Conservation (phyloP, 306 rosid species). For the Acacia crassicarpa region DNA sequence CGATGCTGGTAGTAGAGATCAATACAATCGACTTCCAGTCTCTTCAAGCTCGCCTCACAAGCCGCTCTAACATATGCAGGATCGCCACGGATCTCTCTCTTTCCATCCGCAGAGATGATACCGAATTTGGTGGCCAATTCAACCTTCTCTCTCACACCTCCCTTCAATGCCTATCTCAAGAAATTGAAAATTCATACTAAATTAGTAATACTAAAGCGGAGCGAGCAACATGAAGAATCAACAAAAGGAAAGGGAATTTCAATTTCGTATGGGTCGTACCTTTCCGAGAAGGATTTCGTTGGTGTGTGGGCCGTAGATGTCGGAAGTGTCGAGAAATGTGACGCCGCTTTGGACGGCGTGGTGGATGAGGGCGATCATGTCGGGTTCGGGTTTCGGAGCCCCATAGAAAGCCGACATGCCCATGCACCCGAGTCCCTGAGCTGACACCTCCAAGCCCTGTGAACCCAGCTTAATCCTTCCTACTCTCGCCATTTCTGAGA, state of each 20-base stretch:
- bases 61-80: conserved; percentile 69
- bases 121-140: conserved; percentile 76
- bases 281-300: conserved; percentile 53
- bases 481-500: not conserved
- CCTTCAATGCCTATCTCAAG: conserved; percentile 42
- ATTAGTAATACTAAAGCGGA: not conserved
- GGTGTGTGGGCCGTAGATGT: conserved; percentile 60
- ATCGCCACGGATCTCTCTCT: conserved; percentile 49
- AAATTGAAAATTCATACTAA: not conserved
- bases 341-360: conserved; percentile 57
- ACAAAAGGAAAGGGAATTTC: not conserved
- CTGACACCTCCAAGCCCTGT: conserved; percentile 35
- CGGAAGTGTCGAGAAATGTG: conserved; percentile 72
- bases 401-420: conserved; percentile 72
- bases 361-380: conserved; percentile 69
- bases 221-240: not conserved
- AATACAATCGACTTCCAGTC: conserved; percentile 49
- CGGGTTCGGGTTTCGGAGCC: conserved; percentile 63
- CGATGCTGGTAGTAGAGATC: conserved; percentile 87
- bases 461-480: not conserved
- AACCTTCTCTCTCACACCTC: conserved; percentile 44
- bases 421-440: conserved; percentile 70
- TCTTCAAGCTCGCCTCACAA: conserved; percentile 65
- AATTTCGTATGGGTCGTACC: not conserved
- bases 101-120: not conserved